phyloP scores from a whole-genome alignment of 2,329 filamentous ascomycete species.

The Fusarium bactridioides region DNA sequence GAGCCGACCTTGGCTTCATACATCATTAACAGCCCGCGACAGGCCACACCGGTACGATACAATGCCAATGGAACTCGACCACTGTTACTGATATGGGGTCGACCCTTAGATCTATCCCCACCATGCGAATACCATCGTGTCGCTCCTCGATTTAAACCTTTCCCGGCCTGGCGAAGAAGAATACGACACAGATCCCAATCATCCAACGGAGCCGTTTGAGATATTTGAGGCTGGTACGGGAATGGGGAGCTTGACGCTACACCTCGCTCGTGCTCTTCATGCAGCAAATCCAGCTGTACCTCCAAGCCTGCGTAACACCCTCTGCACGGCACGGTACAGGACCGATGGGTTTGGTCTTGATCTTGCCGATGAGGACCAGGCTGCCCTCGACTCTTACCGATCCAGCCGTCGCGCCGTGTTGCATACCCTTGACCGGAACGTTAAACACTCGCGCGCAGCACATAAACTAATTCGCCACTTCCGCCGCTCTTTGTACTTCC shows the following conservation, averaged over 20 bases:
- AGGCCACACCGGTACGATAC: slow-evolving; percentile 71
- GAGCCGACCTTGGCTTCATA: slow-evolving; percentile 78
- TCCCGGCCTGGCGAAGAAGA: slow-evolving; percentile 49
- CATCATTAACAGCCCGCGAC: slow-evolving; percentile 69
- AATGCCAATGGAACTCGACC: not conserved
- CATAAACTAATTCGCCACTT: slow-evolving; percentile 71
- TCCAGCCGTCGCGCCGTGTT: slow-evolving; percentile 71
- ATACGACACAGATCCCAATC: slow-evolving; percentile 39
- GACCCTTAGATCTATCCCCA: slow-evolving; percentile 65
- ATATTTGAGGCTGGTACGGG: slow-evolving; percentile 87
- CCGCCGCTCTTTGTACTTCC: slow-evolving; percentile 72
- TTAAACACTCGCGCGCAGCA: slow-evolving; percentile 70
- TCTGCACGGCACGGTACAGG: slow-evolving; percentile 40
- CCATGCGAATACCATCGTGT: slow-evolving; percentile 79
- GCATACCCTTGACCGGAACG: slow-evolving; percentile 74
- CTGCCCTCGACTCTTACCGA: slow-evolving; percentile 55
- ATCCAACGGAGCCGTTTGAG: slow-evolving; percentile 61
- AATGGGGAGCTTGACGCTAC: slow-evolving; percentile 80
- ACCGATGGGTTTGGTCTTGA: slow-evolving; percentile 35
- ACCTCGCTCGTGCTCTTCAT: slow-evolving; percentile 78
- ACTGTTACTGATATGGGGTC: not conserved
- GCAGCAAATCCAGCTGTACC: slow-evolving; percentile 68
- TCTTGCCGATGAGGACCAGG: slow-evolving; percentile 41
- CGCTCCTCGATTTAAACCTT: slow-evolving; percentile 77
- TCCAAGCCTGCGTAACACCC: slow-evolving; percentile 49